A percentile compares a stretch with the other conserved stretches of the same genome.
These are phyloP conservation scores for Amauroascus verrucosus DNA, from an alignment of 2,329 filamentous ascomycete genomes.

Conservation along the genomic window DNA sequence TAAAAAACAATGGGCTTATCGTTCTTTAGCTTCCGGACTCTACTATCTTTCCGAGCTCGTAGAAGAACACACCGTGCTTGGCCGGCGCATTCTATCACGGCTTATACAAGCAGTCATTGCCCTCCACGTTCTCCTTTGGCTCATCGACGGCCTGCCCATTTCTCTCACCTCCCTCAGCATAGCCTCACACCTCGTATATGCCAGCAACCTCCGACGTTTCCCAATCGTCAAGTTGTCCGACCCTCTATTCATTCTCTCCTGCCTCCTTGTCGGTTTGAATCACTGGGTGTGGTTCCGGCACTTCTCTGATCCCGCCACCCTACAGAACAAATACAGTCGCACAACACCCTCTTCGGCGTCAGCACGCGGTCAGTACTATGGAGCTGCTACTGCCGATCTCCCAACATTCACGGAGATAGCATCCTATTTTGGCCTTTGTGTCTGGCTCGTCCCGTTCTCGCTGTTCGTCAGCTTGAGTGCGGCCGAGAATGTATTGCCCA, in stretches of 20 bases:
- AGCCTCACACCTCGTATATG: slow-evolving; percentile 71
- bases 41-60: slow-evolving; percentile 98
- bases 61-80: slow-evolving; percentile 90
- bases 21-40: slow-evolving; percentile 67
- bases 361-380: slow-evolving; percentile 27
- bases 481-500: slow-evolving; percentile 87
- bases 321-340: slow-evolving; percentile 44
- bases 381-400: slow-evolving; percentile 35
- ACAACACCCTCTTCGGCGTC: slow-evolving; percentile 16
- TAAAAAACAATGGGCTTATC: slow-evolving; percentile 8
- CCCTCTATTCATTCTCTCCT: slow-evolving; percentile 75
- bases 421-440: slow-evolving; percentile 89
- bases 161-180: slow-evolving; percentile 64
- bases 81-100: slow-evolving; percentile 72
- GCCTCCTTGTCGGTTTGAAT: slow-evolving; percentile 73
- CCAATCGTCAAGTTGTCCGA: slow-evolving; percentile 76
- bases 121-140: slow-evolving; percentile 61
- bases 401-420: slow-evolving; percentile 91
- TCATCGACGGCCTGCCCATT: slow-evolving; percentile 80
- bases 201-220: slow-evolving; percentile 70
- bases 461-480: slow-evolving; percentile 91
- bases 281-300: slow-evolving; percentile 95
- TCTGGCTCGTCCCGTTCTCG: slow-evolving; percentile 93
- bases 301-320: slow-evolving; percentile 54
- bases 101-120: slow-evolving; percentile 75